phyloP scores from a whole-genome alignment of 116 monocot genomes.

The Papilionanthe hybrid region DNA sequence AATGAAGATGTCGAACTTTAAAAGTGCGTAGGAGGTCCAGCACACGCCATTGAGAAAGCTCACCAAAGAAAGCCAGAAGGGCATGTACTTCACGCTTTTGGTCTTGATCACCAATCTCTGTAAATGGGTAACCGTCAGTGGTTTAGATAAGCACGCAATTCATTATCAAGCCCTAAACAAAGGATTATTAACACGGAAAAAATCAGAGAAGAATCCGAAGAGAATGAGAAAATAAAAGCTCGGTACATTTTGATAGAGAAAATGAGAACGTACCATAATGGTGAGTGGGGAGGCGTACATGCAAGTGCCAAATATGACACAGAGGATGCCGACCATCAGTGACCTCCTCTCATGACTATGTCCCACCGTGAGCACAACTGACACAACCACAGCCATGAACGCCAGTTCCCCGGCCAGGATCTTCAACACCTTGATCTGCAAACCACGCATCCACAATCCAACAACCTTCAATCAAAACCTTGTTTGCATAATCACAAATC shows the following conservation, averaged over 20 bases:
- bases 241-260: background rate
- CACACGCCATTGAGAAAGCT: constrained; percentile 14
- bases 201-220: background rate
- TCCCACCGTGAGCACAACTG: constrained; percentile 6
- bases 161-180: background rate
- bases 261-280: constrained; percentile 32
- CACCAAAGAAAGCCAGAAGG: constrained; percentile 11
- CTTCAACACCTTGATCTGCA: constrained; percentile 28
- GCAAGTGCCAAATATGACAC: constrained; percentile 54
- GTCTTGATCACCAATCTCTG: constrained; percentile 37
- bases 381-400: constrained; percentile 24
- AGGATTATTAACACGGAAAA: background rate
- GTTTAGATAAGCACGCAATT: too few species aligned
- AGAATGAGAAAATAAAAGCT: background rate
- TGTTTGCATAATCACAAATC: background rate
- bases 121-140: background rate
- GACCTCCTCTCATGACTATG: constrained; percentile 23
- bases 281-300: constrained; percentile 63
- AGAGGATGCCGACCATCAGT: constrained; percentile 42
- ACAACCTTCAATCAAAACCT: background rate
- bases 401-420: constrained; percentile 20
- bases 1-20: constrained; percentile 15
- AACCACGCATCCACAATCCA: background rate
- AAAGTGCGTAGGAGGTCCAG: constrained; percentile 14
- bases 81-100: constrained; percentile 23